Conservation (phyloP, 164 flowering plant species). For the Umbellularia californica region DNA sequence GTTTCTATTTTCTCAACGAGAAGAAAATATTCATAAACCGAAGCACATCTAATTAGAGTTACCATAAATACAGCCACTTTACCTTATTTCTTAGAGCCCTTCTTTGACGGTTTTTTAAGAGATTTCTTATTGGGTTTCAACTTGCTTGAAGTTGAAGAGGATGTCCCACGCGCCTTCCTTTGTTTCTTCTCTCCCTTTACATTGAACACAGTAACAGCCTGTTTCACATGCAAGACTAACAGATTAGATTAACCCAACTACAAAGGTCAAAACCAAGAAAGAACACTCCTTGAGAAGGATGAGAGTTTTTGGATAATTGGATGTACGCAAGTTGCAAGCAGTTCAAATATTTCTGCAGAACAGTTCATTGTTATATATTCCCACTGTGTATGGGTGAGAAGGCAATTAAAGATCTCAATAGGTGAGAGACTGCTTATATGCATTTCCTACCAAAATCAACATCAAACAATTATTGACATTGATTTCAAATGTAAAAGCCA, state of each 20-base stretch:
- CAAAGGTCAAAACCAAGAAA: background rate
- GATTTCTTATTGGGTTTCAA: conserved; percentile 49
- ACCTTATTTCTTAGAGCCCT: conserved; percentile 14
- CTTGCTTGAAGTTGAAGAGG: conserved; percentile 44
- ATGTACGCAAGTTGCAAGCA: background rate
- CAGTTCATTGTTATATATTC: background rate
- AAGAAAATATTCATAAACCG: no score
- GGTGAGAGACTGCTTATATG: background rate
- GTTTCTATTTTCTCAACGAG: no score
- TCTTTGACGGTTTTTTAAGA: conserved; percentile 34
- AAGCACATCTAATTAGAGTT: background rate
- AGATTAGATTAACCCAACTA: background rate
- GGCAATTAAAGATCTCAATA: background rate
- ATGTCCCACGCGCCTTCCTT: conserved; percentile 29
- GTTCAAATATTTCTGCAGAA: background rate
- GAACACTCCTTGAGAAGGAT: background rate
- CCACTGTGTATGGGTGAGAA: no score
- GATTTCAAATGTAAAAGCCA: background rate
- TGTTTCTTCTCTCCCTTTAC: conserved; percentile 34
- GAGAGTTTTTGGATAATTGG: no score
- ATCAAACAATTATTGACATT: background rate
- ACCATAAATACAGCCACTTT: background rate
- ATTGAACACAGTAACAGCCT: conserved; percentile 59
- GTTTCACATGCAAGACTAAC: conserved; percentile 2
- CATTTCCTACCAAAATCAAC: background rate